Evolutionary conservation across 164 flowering plant genomes (phyloP).

Genomic region (Vitis riparia): DNA sequence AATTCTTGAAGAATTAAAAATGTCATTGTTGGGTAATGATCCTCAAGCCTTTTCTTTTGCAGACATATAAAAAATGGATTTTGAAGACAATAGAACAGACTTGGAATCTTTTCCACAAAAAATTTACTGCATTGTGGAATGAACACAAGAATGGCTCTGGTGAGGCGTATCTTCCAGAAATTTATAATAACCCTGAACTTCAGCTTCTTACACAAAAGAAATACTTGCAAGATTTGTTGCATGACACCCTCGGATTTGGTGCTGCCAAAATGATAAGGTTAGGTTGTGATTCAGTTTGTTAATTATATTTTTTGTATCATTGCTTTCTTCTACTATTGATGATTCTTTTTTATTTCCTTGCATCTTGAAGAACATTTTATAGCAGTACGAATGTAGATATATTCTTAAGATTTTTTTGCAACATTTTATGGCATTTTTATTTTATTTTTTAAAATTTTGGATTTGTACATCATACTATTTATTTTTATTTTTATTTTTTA

Average conservation of each 20-base stretch:
- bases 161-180: conserved; percentile 82
- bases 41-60: conserved; percentile 11
- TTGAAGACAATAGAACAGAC: conserved; percentile 66
- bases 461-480: too few relatives aligned
- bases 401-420: background rate
- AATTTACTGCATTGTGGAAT: conserved; percentile 76
- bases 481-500: too few relatives aligned
- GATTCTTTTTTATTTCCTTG: too few relatives aligned
- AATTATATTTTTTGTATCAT: background rate
- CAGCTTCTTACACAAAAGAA: conserved; percentile 48
- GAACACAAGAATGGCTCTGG: conserved; percentile 76
- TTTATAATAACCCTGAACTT: conserved; percentile 70
- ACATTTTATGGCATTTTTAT: too few relatives aligned
- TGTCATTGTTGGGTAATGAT: too few relatives aligned
- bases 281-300: background rate
- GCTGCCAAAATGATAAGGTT: conserved; percentile 98
- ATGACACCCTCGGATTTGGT: conserved; percentile 94
- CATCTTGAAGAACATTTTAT: background rate
- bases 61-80: conserved; percentile 88
- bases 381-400: too few relatives aligned
- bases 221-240: conserved; percentile 69
- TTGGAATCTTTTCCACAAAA: conserved; percentile 82
- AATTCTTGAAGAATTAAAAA: too few relatives aligned
- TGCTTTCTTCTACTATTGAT: too few relatives aligned
- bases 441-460: too few relatives aligned